Conservation (phyloP, 441 rosid species). For the Melastoma candidum region DNA sequence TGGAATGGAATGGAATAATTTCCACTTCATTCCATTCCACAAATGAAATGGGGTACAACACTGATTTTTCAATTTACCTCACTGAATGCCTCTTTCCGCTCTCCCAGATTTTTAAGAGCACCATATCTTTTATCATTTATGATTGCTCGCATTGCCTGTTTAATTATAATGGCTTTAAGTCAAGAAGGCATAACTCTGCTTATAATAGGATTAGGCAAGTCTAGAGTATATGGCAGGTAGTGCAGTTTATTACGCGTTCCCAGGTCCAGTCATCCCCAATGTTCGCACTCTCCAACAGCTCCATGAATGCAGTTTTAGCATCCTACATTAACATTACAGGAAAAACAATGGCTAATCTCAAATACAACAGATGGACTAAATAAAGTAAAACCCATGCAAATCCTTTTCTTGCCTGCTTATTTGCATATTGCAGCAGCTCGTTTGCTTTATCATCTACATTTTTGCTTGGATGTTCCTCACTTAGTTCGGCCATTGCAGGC, state of each 20-base stretch:
- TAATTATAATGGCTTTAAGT: conserved; percentile 17
- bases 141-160: conserved; percentile 60
- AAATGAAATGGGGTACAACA: conserved; percentile 5
- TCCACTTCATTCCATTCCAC: background rate
- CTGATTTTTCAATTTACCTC: conserved; percentile 33
- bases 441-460: too few species aligned
- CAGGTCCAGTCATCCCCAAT: conserved; percentile 70
- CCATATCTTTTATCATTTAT: conserved; percentile 67
- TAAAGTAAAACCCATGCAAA: conserved; percentile 7
- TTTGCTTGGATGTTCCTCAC: too few species aligned
- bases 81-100: conserved; percentile 60
- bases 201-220: too few species aligned
- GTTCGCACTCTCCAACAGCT: conserved; percentile 51
- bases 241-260: conserved; percentile 50
- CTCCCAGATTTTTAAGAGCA: conserved; percentile 63
- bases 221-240: background rate
- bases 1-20: background rate
- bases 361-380: conserved; percentile 15
- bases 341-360: conserved; percentile 7
- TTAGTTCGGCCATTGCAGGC: too few species aligned
- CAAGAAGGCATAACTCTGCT: background rate
- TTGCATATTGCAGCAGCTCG: too few species aligned
- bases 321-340: conserved; percentile 30
- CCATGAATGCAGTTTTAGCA: conserved; percentile 50
- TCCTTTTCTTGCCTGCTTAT: background rate